Conservation (phyloP, 1,284 basidiomycete genomes). For the Fomitiporia mediterranea region DNA sequence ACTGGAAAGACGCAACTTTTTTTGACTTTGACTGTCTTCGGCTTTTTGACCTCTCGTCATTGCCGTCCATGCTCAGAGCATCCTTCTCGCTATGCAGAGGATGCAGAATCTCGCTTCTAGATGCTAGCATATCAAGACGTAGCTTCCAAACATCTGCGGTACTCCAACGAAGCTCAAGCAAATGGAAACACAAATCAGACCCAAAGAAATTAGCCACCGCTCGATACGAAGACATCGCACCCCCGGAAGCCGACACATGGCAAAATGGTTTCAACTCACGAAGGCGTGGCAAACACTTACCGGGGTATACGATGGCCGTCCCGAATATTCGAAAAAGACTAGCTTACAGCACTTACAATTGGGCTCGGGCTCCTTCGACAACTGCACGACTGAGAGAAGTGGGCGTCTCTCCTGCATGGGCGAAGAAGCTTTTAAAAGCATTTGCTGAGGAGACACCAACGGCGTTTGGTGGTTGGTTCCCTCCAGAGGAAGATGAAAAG, state of each 20-base stretch:
- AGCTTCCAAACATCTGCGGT: slow-evolving; percentile 22
- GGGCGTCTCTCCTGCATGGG: slow-evolving; percentile 2
- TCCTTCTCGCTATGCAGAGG: slow-evolving; percentile 1
- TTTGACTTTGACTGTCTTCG: background rate
- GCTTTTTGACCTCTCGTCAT: background rate
- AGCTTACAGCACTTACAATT: background rate
- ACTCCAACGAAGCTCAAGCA: slow-evolving; percentile 4
- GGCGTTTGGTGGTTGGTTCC: slow-evolving; percentile 15
- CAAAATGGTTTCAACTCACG: no score
- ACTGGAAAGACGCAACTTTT: background rate
- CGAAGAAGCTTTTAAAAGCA: slow-evolving; percentile 2
- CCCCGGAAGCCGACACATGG: no score
- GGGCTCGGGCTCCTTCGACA: slow-evolving; percentile 1
- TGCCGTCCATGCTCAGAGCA: slow-evolving; percentile 4
- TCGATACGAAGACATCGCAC: background rate
- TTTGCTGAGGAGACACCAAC: slow-evolving; percentile 7
- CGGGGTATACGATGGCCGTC: no score
- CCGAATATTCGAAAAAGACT: background rate
- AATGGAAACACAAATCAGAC: no score
- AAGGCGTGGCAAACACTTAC: no score
- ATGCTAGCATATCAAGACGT: slow-evolving; percentile 34
- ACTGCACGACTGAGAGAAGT: slow-evolving; percentile 1
- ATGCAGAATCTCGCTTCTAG: slow-evolving; percentile 24
- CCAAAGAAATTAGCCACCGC: no score
- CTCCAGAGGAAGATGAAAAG: slow-evolving; percentile 24